phyloP scores from a whole-genome alignment of 192 early-diverging fungal species.

The Chytriomyces sp. region DNA sequence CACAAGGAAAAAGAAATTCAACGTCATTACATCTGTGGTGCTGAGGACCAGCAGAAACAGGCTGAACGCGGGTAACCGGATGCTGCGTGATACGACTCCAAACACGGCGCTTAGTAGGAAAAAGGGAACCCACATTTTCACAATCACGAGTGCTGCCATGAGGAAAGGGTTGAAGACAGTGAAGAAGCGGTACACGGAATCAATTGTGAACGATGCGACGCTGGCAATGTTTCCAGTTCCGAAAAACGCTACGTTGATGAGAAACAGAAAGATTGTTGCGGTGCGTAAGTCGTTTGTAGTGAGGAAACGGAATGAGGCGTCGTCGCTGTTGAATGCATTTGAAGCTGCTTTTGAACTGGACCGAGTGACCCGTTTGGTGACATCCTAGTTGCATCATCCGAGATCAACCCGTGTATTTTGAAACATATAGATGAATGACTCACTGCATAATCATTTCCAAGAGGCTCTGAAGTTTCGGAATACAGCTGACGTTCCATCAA shows the following conservation, averaged over 20 bases:
- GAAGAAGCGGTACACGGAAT: constrained; percentile 86
- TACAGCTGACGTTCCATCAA: constrained; percentile 66
- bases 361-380: constrained; percentile 13
- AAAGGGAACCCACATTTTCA: constrained; percentile 95
- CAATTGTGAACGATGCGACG: constrained; percentile 81
- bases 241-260: constrained; percentile 94
- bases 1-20: constrained; percentile 97
- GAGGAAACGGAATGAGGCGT: constrained; percentile 9
- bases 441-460: constrained; percentile 34
- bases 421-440: not conserved
- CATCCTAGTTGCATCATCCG: not conserved
- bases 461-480: constrained; percentile 13
- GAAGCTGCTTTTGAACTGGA: not conserved
- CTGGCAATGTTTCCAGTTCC: constrained; percentile 95
- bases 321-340: not conserved
- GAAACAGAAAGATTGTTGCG: constrained; percentile 74
- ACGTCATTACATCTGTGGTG: constrained; percentile 90
- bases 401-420: not conserved
- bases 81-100: constrained; percentile 73
- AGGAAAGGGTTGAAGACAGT: constrained; percentile 91
- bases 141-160: constrained; percentile 82
- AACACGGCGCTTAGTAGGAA: constrained; percentile 86
- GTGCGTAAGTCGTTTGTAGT: constrained; percentile 43
- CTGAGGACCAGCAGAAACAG: constrained; percentile 85
- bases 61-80: constrained; percentile 84